Evolutionary conservation across 1,284 basidiomycete species (phyloP), one percentile per base, ranked within the genome.

Genomic region (Entoloma clypeatum): DNA sequence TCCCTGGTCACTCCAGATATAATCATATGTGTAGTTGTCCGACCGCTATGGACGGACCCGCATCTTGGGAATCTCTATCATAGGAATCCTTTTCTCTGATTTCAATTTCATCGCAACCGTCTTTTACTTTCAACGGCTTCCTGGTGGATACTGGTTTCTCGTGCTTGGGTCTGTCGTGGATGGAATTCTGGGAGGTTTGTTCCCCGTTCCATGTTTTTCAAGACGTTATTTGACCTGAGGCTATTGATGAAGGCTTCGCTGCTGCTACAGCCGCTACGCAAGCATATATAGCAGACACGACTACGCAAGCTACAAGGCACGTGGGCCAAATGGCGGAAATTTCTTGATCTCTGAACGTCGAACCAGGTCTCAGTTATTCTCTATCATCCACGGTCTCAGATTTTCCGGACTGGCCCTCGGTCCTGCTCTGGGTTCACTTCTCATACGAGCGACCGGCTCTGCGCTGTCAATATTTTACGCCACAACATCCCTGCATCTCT

Each of bases 91-190:
- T 19, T 43, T 81, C 28, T 76, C 73, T 52, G 85, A 91, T 51
- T 49, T 75, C 18, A 76, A 65, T 45, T 82, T 90, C 53, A 70
- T 92, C 38, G 51, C 81, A 38, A 81, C 87, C 8, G 71, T 76
- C 27, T 67, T 65, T 36, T 82, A 74, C 58, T 75, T 75, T 18
- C 63, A 75, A 35, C 54, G 64, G 11, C 62, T 87, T 3, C 86
- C 86, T 1, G 86, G 88, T 4, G 85, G 87, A 11, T 91, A 89
- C 60, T 84, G 84, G 73, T 81, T 88, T 56, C 69, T 92, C 14
- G 55, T 92, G 4, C 52, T 85, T 8, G 85, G 85, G 1, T 78
- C 82, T 7, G 53, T 80, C 3, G 45, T 90, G 2, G 89, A 93
- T 49, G 92, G 92, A 4, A 43, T 75, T 3, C 62, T 91, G n/a